These are phyloP conservation scores for Ceraceosorus guamensis DNA, from an alignment of 1,284 basidiomycete species.

Conservation along the genomic window DNA sequence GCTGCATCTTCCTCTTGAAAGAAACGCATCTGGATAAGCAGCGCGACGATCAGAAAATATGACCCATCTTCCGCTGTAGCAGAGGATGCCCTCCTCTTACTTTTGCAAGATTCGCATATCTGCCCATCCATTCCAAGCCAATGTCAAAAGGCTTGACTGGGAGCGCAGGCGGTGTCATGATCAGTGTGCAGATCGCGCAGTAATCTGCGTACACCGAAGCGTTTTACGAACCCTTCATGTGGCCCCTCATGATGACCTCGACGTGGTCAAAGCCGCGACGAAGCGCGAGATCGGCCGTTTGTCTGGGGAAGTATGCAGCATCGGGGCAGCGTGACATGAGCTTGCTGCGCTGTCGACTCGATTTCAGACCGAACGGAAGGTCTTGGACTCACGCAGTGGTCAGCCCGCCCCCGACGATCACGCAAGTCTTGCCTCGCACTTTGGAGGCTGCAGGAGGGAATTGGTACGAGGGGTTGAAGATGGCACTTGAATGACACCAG, in stretches of 20 bases:
- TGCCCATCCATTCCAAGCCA: constrained; percentile 39
- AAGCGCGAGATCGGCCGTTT: constrained; percentile 44
- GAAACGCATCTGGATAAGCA: constrained; percentile 47
- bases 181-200: neutral
- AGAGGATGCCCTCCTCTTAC: too few relatives aligned
- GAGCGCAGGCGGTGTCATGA: too few relatives aligned
- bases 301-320: constrained; percentile 10
- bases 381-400: constrained; percentile 36
- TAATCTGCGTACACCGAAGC: neutral
- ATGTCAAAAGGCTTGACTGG: constrained; percentile 46
- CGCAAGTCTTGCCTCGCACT: constrained; percentile 12
- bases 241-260: constrained; percentile 40
- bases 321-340: neutral
- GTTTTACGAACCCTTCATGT: constrained; percentile 30
- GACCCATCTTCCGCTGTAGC: too few relatives aligned
- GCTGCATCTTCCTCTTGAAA: constrained; percentile 37
- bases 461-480: constrained; percentile 24
- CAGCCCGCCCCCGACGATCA: constrained; percentile 49
- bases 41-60: too few relatives aligned
- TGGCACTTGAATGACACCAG: constrained; percentile 47
- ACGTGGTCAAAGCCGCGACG: constrained; percentile 39
- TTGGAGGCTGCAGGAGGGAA: constrained; percentile 8
- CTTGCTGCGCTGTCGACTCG: too few relatives aligned
- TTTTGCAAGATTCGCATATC: constrained; percentile 39
- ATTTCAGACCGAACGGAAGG: too few relatives aligned